Percentiles rank a stretch among this genome's conserved stretches.
Conservation (phyloP, 768 basidiomycete genomes). For the Mycena galericulata region DNA sequence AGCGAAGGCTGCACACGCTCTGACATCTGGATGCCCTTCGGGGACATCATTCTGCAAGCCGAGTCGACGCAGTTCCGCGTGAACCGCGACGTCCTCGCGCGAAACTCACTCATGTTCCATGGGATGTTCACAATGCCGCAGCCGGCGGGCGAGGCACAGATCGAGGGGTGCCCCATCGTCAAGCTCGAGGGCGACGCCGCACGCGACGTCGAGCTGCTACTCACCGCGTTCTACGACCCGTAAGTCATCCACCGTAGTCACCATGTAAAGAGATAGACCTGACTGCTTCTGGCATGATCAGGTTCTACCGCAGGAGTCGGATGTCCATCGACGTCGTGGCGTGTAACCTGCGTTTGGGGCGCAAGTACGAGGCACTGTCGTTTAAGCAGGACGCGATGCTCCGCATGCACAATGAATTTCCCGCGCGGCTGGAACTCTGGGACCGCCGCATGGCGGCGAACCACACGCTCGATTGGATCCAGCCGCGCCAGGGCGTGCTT, state of each 20-base stretch:
- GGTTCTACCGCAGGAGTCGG: too few species aligned
- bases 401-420: background rate
- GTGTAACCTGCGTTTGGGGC: background rate
- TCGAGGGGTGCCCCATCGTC: constrained; percentile 36
- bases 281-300: too few species aligned
- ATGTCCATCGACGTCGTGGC: background rate
- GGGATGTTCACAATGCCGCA: constrained; percentile 34
- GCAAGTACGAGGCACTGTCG: constrained; percentile 4
- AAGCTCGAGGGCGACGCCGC: constrained; percentile 40
- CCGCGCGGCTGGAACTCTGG: background rate
- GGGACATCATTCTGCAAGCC: constrained; percentile 11
- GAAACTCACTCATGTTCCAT: constrained; percentile 32
- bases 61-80: constrained; percentile 7
- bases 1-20: too few species aligned
- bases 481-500: too few species aligned
- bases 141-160: constrained; percentile 10
- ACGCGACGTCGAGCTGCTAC: constrained; percentile 8
- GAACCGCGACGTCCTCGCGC: constrained; percentile 13
- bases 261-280: too few species aligned
- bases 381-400: background rate
- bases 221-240: constrained; percentile 10
- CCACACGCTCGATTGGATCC: too few species aligned
- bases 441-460: too few species aligned
- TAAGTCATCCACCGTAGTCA: too few species aligned
- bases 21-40: constrained; percentile 14